Conservation (phyloP, 108 stramenopile genomes). For the Skeletonema marinoi region DNA sequence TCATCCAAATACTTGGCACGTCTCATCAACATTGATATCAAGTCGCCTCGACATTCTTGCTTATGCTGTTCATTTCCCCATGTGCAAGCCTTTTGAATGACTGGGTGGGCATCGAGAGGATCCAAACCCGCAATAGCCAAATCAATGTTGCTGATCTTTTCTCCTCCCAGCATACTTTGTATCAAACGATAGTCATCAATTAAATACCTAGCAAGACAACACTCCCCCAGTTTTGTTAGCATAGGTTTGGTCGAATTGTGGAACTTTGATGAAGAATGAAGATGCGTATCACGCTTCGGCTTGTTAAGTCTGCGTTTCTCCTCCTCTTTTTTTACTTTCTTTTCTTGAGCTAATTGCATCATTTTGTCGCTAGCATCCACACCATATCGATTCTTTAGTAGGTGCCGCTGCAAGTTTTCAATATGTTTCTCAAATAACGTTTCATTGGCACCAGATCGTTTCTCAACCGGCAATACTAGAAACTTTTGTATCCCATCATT, state of each 20-base stretch:
- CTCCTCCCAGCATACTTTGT: constrained; percentile 15
- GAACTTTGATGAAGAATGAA: not conserved
- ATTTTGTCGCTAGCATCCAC: not conserved
- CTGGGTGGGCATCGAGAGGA: constrained; percentile 16
- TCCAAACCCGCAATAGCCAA: not conserved
- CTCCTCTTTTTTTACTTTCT: not conserved
- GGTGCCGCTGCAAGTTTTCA: not conserved
- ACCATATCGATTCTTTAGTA: not conserved
- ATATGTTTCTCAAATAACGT: constrained; percentile 3
- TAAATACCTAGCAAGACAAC: constrained; percentile 18
- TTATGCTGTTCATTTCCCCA: constrained; percentile 22
- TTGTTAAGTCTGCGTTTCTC: not conserved
- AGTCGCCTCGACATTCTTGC: constrained; percentile 11
- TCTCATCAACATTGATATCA: constrained; percentile 13
- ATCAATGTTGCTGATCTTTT: not conserved
- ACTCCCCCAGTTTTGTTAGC: constrained; percentile 18
- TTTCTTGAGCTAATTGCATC: not conserved
- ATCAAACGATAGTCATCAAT: constrained; percentile 23
- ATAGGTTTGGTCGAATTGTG: not conserved
- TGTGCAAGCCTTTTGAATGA: constrained; percentile 10
- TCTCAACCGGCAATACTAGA: constrained; percentile 16
- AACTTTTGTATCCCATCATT: constrained; percentile 7
- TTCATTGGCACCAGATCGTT: not conserved
- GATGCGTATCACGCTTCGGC: not conserved
- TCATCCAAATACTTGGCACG: constrained; percentile 7